A percentile compares a stretch with the other conserved stretches of the same genome.
These are phyloP conservation scores for sunflower (Helianthus annuus) DNA, from an alignment of 129 eudicot species.

Conservation along the genomic window DNA sequence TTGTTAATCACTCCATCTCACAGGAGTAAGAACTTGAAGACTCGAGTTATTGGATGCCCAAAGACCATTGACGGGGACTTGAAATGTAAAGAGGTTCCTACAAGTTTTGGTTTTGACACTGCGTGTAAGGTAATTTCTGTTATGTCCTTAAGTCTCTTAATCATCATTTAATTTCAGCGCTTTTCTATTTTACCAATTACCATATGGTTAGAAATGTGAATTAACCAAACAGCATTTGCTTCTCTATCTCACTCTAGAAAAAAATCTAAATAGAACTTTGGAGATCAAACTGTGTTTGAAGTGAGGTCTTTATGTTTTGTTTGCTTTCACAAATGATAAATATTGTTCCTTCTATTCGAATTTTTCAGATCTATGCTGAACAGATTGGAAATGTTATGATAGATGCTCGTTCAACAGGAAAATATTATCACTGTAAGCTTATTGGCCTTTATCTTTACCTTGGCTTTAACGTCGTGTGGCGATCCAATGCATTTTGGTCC, in stretches of 20 bases:
- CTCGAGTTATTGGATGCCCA: conserved; percentile 97
- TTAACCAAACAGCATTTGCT: neutral
- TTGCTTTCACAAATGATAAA: no score
- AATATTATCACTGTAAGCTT: conserved; percentile 96
- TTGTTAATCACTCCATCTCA: no score
- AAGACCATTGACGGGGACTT: neutral
- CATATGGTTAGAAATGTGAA: neutral
- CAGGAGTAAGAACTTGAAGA: conserved; percentile 88
- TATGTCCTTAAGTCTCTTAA: neutral
- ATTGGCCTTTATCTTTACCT: neutral
- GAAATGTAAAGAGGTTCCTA: conserved; percentile 46
- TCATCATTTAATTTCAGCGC: conserved; percentile 6
- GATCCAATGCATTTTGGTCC: no score
- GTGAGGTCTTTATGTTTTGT: no score
- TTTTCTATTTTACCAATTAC: neutral
- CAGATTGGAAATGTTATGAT: conserved; percentile 98
- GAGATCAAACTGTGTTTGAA: no score
- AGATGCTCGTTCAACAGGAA: conserved; percentile 98
- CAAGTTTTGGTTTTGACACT: conserved; percentile 97
- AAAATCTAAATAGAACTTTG: no score
- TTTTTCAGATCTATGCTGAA: conserved; percentile 85
- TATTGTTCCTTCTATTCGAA: no score
- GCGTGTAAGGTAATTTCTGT: conserved; percentile 81
- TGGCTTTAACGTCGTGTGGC: no score
- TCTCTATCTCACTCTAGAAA: no score